Conservation (phyloP, 2,329 filamentous ascomycete species). For the Nigrospora oryzae region DNA sequence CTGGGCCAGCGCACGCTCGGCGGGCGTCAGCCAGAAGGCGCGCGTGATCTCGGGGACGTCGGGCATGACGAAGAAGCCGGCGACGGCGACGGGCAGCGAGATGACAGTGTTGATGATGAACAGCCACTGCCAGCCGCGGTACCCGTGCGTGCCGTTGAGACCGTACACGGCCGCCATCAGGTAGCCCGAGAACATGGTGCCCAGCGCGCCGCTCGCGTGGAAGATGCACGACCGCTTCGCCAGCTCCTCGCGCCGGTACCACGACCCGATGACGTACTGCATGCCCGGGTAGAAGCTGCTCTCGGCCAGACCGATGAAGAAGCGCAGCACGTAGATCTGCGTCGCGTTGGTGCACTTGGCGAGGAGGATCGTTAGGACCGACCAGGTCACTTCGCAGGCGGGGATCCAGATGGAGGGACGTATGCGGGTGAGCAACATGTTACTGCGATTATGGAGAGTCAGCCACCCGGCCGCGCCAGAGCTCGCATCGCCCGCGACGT, state of each 20-base stretch:
- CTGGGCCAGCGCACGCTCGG: slow-evolving; percentile 27
- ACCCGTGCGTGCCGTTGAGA: slow-evolving; percentile 34
- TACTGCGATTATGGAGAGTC: slow-evolving; percentile 8
- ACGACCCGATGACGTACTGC: slow-evolving; percentile 25
- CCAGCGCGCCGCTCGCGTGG: slow-evolving; percentile 17
- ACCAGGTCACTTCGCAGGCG: slow-evolving; percentile 20
- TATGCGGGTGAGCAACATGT: slow-evolving; percentile 21
- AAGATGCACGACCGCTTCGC: slow-evolving; percentile 36
- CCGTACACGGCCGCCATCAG: slow-evolving; percentile 44
- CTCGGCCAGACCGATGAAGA: slow-evolving; percentile 23
- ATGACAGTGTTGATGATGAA: slow-evolving; percentile 47
- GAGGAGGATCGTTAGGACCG: slow-evolving; percentile 21
- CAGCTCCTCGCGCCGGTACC: slow-evolving; percentile 26
- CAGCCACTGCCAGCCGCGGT: slow-evolving; percentile 45
- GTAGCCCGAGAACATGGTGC: slow-evolving; percentile 37
- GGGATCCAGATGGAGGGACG: slow-evolving; percentile 28
- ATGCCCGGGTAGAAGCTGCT: slow-evolving; percentile 18
- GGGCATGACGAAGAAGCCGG: slow-evolving; percentile 34
- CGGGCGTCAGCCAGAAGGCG: slow-evolving; percentile 25
- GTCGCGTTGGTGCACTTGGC: slow-evolving; percentile 19
- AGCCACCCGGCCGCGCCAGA: no score
- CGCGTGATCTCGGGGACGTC: slow-evolving; percentile 29
- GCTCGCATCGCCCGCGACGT: not conserved
- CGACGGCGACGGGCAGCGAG: slow-evolving; percentile 39
- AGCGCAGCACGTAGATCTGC: slow-evolving; percentile 24